Evolutionary conservation across 805 yeast genomes (phyloP), one percentile per base, ranked within the genome.

Genomic region (Ogataea henricii): DNA sequence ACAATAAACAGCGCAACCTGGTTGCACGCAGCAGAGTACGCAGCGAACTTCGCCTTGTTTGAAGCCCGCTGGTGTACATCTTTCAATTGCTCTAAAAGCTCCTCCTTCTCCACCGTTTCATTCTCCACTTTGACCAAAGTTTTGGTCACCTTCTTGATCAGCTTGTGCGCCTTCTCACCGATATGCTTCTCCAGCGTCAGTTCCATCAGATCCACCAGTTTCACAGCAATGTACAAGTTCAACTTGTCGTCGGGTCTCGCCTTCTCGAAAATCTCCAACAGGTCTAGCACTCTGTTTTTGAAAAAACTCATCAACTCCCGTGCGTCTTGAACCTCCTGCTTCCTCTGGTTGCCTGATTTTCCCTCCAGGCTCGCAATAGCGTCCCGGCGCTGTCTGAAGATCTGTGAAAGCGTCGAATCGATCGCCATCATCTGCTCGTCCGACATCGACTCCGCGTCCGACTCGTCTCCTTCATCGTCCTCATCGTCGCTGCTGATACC

Each of bases 371-470:
- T 63, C 8, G 80, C 67, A 45, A 89, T 65, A 0, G 87, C 86
- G 51, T 79, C 82, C 55, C 83, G 81, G 57, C 97, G 79, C 58
- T 89, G 92, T 59, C 85, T 81, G 76, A 92, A 92, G 46, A 92
- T 92, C 45, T 77, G 77, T 0, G 97, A 80, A 25, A 92, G 71
- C 51, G 89, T 94, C 18, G 77, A 87, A 63, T 92, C 98, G 58
- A 92, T 78, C 17, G 91, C 95, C 84, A 90, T 82, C 98, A 92
- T 92, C 64, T 90, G 90, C 58, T 91, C 97, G 66, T 91, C 97
- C 51, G 91, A 96, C 95, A 90, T 88, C 0, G 92, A 83, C 55
- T 87, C 96, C 43, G 83, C 87, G 21, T 79, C 83, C 6, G 79
- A 77, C 23, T 78, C 79, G 33, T 77, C 83, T 6, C 64, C 63